These are phyloP conservation scores for Melocanna baccifera DNA, from an alignment of 176 grass and related monocot genomes.

Conservation along the genomic window DNA sequence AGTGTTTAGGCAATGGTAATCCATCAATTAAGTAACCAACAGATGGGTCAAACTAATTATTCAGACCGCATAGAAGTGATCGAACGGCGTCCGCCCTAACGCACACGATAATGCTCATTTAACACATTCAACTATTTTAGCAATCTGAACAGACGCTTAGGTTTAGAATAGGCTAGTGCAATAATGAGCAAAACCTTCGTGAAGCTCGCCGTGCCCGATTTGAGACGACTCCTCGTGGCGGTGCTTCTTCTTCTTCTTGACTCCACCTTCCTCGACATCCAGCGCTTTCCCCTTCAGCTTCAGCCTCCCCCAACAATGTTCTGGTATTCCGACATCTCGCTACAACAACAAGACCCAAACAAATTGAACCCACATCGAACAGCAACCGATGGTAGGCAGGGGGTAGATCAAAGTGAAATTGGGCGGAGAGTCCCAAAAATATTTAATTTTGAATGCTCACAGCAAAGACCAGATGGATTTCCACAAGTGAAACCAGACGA, in stretches of 20 bases:
- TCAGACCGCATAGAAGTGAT: background rate
- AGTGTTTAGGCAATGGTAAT: background rate
- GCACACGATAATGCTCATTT: background rate
- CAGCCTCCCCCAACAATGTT: slow-evolving; percentile 77
- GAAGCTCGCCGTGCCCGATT: slow-evolving; percentile 34
- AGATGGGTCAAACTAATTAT: background rate
- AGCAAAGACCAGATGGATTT: background rate
- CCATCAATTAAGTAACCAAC: background rate
- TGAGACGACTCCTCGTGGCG: slow-evolving; percentile 46
- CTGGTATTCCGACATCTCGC: slow-evolving; percentile 76
- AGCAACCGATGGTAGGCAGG: background rate
- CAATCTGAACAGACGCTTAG: background rate
- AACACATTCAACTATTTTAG: background rate
- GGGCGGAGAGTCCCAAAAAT: background rate
- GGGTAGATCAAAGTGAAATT: background rate
- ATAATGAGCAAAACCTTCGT: slow-evolving; percentile 48
- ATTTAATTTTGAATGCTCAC: background rate
- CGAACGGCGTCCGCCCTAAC: background rate
- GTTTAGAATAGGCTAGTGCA: background rate
- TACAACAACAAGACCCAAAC: slow-evolving; percentile 8
- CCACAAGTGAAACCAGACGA: background rate
- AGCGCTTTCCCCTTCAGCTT: slow-evolving; percentile 88
- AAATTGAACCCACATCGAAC: background rate
- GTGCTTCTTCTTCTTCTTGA: slow-evolving; percentile 74
- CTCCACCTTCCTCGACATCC: slow-evolving; percentile 74